A percentile compares a stretch with the other conserved stretches of the same genome.
These are phyloP conservation scores for Chlamydomonas reinhardtii DNA, from an alignment of 163 green algal genomes.

Conservation along the genomic window DNA sequence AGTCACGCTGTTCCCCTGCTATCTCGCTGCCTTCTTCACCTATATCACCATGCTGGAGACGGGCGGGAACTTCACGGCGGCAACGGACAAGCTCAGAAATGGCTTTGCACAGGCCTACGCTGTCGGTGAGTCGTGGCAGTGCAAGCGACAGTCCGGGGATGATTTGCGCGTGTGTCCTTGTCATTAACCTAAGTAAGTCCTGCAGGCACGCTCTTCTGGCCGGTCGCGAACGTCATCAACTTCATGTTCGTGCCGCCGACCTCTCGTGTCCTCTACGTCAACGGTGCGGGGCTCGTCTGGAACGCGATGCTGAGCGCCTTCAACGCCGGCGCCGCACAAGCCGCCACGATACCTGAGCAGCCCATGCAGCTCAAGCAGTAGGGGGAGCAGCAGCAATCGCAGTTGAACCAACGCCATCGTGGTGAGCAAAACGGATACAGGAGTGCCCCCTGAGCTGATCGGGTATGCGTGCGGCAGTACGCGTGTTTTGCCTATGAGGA, in stretches of 20 bases:
- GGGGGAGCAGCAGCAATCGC: no score
- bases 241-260: slow-evolving; percentile 70
- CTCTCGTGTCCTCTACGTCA: slow-evolving; percentile 69
- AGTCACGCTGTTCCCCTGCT: slow-evolving; percentile 73
- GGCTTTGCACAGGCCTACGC: slow-evolving; percentile 46
- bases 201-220: slow-evolving; percentile 72
- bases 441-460: no score
- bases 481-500: no score
- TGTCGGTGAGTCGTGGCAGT: neutral
- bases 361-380: neutral
- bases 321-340: slow-evolving; percentile 3
- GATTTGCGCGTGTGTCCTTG: no score
- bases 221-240: slow-evolving; percentile 74
- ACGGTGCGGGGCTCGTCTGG: slow-evolving; percentile 69
- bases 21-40: slow-evolving; percentile 63
- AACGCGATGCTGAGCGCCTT: slow-evolving; percentile 68
- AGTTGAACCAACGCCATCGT: no score
- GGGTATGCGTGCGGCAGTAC: no score
- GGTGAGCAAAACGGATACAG: no score
- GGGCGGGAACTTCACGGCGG: slow-evolving; percentile 6
- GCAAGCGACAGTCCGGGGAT: no score
- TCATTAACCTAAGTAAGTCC: no score
- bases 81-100: slow-evolving; percentile 53
- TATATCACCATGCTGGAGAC: slow-evolving; percentile 69
- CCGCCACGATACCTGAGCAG: neutral